Percentiles rank a stretch among this genome's conserved stretches.
phyloP scores from a whole-genome alignment of 2,329 filamentous ascomycete species.

The Colletotrichum spinosum region DNA sequence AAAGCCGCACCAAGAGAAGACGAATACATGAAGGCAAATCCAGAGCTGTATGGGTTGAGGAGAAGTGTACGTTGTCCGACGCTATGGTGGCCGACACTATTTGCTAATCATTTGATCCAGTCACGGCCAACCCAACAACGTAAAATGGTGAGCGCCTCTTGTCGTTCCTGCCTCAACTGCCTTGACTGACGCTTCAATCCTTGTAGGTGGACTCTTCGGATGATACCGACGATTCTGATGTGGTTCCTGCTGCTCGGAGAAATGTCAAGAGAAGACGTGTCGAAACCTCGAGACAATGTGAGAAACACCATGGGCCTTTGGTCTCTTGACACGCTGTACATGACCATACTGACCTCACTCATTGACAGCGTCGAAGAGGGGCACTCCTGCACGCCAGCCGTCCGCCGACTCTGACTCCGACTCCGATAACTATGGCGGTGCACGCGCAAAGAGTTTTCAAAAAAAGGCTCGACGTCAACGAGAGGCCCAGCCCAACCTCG shows the following conservation, averaged over 20 bases:
- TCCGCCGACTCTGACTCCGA: constrained; percentile 69
- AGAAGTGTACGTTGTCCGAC: constrained; percentile 78
- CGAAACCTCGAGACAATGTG: constrained; percentile 73
- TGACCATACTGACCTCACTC: constrained; percentile 15
- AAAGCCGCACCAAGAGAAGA: constrained; percentile 78
- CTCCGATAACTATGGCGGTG: constrained; percentile 83
- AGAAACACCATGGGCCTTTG: constrained; percentile 42
- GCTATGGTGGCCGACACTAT: constrained; percentile 27
- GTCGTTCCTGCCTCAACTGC: constrained; percentile 7
- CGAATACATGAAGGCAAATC: constrained; percentile 89
- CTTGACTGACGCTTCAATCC: constrained; percentile 38
- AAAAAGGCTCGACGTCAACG: constrained; percentile 84
- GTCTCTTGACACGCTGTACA: neutral
- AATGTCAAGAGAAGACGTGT: constrained; percentile 77
- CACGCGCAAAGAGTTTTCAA: constrained; percentile 73
- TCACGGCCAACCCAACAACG: constrained; percentile 68
- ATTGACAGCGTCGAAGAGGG: constrained; percentile 67
- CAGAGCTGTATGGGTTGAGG: constrained; percentile 92
- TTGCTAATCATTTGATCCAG: constrained; percentile 46
- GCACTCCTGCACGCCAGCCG: constrained; percentile 66
- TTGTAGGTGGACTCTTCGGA: constrained; percentile 60
- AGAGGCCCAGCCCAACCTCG: constrained; percentile 73
- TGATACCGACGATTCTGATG: constrained; percentile 81
- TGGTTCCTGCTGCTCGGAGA: constrained; percentile 66
- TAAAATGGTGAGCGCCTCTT: constrained; percentile 62